Conservation (phyloP, 768 basidiomycete genomes). For the Lactifluus piperatus region DNA sequence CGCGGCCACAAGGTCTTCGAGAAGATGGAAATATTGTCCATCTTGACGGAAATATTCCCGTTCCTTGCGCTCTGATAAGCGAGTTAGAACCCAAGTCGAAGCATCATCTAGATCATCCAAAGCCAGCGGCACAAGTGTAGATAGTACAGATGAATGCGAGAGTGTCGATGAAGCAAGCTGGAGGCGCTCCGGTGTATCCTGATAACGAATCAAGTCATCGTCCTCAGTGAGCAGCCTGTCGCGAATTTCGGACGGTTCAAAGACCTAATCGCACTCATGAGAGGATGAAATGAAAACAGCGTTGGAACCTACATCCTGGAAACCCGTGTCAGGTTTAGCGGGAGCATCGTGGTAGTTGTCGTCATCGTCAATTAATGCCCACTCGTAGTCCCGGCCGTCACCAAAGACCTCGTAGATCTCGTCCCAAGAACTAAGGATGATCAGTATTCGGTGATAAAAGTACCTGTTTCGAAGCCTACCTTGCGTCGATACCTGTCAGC, state of each 20-base stretch:
- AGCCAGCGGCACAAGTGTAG: slow-evolving; percentile 52
- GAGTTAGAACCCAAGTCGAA: slow-evolving; percentile 80
- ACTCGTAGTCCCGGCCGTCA: slow-evolving; percentile 92
- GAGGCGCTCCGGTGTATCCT: slow-evolving; percentile 94
- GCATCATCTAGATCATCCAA: slow-evolving; percentile 72
- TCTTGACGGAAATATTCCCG: slow-evolving; percentile 62
- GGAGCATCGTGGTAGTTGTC: slow-evolving; percentile 42
- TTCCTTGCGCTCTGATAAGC: slow-evolving; percentile 61
- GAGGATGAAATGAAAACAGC: slow-evolving; percentile 5
- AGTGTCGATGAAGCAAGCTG: slow-evolving; percentile 82
- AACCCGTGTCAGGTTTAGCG: slow-evolving; percentile 68
- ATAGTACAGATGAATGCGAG: slow-evolving; percentile 54
- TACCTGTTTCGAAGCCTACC: slow-evolving; percentile 41
- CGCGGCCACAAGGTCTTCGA: slow-evolving; percentile 63
- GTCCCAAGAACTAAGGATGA: slow-evolving; percentile 67
- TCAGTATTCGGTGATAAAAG: neutral
- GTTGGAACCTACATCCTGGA: slow-evolving; percentile 60
- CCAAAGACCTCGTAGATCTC: slow-evolving; percentile 97
- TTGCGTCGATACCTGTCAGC: slow-evolving; percentile 73
- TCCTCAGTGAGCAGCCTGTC: slow-evolving; percentile 84
- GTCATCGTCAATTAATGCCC: slow-evolving; percentile 84
- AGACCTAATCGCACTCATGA: slow-evolving; percentile 54
- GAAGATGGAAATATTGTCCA: slow-evolving; percentile 51
- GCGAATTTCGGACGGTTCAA: slow-evolving; percentile 94
- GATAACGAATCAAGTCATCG: slow-evolving; percentile 83